A percentile compares a stretch with the other conserved stretches of the same genome.
Conservation (phyloP, 2,329 filamentous ascomycete genomes). For the Cercospora nicotianae region DNA sequence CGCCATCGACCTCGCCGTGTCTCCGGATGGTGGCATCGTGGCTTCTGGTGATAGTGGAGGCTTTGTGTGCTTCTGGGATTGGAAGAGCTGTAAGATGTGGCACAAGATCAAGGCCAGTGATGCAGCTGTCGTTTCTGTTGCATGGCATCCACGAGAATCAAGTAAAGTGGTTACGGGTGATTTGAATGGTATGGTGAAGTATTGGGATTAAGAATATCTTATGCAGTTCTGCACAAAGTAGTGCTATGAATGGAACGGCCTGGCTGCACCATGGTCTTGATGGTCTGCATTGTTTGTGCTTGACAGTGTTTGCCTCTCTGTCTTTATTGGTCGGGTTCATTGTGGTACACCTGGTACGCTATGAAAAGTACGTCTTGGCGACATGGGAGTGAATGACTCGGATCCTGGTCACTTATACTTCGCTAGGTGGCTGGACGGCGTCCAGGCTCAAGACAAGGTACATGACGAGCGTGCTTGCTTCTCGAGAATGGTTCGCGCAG, state of each 20-base stretch:
- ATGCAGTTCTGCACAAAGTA: background rate
- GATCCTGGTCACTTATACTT: constrained; percentile 9
- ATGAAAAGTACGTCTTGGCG: background rate
- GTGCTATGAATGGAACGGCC: constrained; percentile 1
- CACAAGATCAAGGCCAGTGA: constrained; percentile 90
- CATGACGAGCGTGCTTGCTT: background rate
- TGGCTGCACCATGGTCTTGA: background rate
- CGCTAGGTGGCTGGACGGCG: background rate
- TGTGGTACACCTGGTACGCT: background rate
- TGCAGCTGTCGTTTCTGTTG: constrained; percentile 77
- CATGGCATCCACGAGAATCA: constrained; percentile 97
- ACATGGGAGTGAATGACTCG: background rate
- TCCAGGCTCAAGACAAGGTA: background rate
- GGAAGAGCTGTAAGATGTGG: constrained; percentile 99
- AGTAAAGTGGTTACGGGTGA: constrained; percentile 92
- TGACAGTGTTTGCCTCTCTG: background rate
- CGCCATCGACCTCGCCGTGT: constrained; percentile 84
- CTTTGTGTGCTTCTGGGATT: constrained; percentile 96
- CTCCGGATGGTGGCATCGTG: constrained; percentile 88
- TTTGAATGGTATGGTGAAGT: constrained; percentile 81
- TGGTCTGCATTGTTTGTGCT: background rate
- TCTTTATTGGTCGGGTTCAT: background rate
- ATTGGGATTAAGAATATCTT: constrained; percentile 73
- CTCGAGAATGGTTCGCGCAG: background rate
- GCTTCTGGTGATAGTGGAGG: constrained; percentile 83